Base-by-base conservation (phyloP, 2,329 filamentous ascomycete species). In the Aspergillus pseudotamarii region DNA sequence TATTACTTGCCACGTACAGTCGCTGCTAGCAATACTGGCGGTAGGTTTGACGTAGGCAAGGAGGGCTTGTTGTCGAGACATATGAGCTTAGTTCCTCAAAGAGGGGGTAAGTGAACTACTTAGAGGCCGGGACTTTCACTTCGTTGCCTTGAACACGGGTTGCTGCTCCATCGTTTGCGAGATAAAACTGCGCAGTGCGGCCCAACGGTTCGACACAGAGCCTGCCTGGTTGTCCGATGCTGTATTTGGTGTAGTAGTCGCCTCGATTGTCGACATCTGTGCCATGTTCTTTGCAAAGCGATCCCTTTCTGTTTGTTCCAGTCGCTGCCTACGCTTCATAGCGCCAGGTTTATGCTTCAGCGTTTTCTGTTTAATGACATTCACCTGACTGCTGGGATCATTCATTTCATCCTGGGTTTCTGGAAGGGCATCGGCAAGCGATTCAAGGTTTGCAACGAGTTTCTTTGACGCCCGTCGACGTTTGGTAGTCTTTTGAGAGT, bases 91-190 rank as follows among this genome's bases (percentile, higher is more conserved):
- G 34, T 28, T 10, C 4, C 12, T 26, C 12, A 28, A 32, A 6
- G 32, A 11, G 3, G 21, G 12, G 14, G 38, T 55, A 21, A 23
- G 19, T 51, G 48, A n/a, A 34, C 34, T 53, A 32, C 21, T 53
- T 48, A 11, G 11, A 14, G 19, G 12, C n/a, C 4, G 43, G 28
- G n/a, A 5, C 23, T 38, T 69, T 71, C 72, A 76, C 64, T 75
- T 71, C 32, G 71, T 69, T 19, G 64, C 60, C 46, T 83, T 76
- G 74, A 96, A 96, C 3, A 90, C 91, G 16, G 90, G 88, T 70
- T 94, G 94, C 78, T 92, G 91, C 80, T 97, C 92, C 89, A 97
- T 92, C 1, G 92, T 97, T 48, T 89, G 85, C 1, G 91, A 90
- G 58, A 97, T 96, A 74, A 94, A 96, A 11, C 84, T 88, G 71